Evolutionary conservation across 345 rosid species (phyloP), one percentile per base, ranked within the genome.

Genomic region (Sisymbrium irio): DNA sequence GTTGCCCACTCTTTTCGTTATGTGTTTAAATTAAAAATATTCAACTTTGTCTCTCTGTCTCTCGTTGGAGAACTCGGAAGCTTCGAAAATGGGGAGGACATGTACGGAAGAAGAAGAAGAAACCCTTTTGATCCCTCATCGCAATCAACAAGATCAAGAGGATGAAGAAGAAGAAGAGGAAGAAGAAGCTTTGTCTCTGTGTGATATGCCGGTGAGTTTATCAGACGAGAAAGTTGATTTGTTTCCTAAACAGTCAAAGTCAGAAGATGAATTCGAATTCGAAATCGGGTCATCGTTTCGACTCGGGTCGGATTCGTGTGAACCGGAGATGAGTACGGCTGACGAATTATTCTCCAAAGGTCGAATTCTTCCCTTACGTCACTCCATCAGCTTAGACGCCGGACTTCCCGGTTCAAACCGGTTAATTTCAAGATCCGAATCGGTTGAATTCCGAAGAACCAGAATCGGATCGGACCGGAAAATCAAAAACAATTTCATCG

Each of bases 341-440:
- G 97, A 91, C 37, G 92, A 91, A 18, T 80, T 91, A 20, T 91
- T 91, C 82, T 91, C 80, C 49, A 77, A 85, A 71, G 97, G 97
- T 10, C 86, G 78, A 71, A 85, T 91, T 22, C 77, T 90, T 10
- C 97, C 97, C 42, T 69, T 84, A 9, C 90, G 91, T 27, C 83
- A 67, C 72, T 88, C 96, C 3, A 66, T 85, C n/a, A 81, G 86
- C 75, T 81, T 88, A 32, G 90, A 84, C 53, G 75, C 70, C 30
- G 81, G 82, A 3, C 35, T 42, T 37, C 2, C 60, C 40, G 61
- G 65, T 28, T 65, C 70, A 0, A 46, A 45, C 76, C 75, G 73
- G 56, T 44, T 80, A 44, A 10, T 85, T 0, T 76, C 83, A 5
- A 74, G 90, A 79, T 88, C 90, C 11, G 89, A 83, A 54, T 87